phyloP scores from a whole-genome alignment of 345 rosid genomes.

The Clarkia xantiana region DNA sequence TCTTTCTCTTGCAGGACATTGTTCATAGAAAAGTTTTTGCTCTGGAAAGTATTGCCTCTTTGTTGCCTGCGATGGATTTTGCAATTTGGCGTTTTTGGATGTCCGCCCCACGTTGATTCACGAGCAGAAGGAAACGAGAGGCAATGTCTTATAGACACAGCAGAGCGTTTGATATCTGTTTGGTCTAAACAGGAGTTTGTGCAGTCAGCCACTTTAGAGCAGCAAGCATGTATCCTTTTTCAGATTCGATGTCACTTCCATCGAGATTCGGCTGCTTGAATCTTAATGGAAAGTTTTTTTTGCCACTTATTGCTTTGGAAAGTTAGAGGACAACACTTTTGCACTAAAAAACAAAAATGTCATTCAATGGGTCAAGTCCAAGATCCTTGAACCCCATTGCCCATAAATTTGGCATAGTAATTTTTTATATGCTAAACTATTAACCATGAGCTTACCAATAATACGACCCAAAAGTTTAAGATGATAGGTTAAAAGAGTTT shows the following conservation, averaged over 20 bases:
- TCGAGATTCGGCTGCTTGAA: neutral
- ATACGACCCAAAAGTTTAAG: no score
- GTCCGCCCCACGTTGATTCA: constrained; percentile 41
- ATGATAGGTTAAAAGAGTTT: no score
- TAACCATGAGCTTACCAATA: no score
- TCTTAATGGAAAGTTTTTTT: no score
- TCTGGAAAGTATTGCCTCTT: constrained; percentile 89
- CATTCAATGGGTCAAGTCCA: no score
- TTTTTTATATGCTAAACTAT: no score
- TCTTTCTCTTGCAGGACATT: constrained; percentile 42
- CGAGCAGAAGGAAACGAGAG: constrained; percentile 25
- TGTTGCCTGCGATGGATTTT: constrained; percentile 83
- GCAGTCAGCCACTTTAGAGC: constrained; percentile 62
- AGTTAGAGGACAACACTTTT: no score
- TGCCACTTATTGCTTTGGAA: neutral
- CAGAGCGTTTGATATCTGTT: constrained; percentile 41
- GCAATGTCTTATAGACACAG: constrained; percentile 37
- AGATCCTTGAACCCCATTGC: no score
- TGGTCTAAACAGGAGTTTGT: constrained; percentile 81
- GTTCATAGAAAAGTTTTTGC: constrained; percentile 74
- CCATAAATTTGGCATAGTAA: no score
- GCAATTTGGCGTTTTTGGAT: constrained; percentile 65
- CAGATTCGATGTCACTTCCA: constrained; percentile 6
- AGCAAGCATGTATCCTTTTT: constrained; percentile 92
- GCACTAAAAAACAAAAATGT: no score